Evolutionary conservation across 306 rosid genomes (phyloP), one percentile per base, ranked within the genome.

Genomic region (Prunus persica): DNA sequence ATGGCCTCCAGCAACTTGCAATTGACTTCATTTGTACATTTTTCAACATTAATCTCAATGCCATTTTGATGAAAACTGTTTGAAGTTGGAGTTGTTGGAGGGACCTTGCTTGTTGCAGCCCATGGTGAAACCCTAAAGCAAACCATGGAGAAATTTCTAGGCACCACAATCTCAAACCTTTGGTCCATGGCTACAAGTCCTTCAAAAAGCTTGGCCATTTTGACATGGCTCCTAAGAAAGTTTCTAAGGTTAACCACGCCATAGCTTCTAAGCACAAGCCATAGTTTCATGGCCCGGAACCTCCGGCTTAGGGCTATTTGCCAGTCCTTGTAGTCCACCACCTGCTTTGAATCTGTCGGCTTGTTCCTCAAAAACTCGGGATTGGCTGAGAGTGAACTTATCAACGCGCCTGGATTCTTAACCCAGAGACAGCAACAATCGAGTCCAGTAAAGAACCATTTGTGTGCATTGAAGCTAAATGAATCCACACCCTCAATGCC

Each of bases 241-340:
- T 43, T 46, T 3, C 81, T 75, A 0, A 82, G 82, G 15, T 69
- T 71, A 19, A 30, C 75, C 13, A 30, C 64, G 1, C 84, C 84
- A 51, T 75, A 56, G 56, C 74, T 70, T 28, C 79, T 56, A 13
- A 81, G 84, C 8, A 81, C 84, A 5, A 81, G 15, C 80, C 84
- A 81, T 3, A 81, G 60, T 14, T 81, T 81, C 68, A 76, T 15
- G 9, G 84, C 67, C 3, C 78, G 81, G 16, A 81, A 81, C 38
- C 51, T 65, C 11, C 81, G 72, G 57, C 84, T 76, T 2, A 81
- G 69, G 0, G 81, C 15, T 12, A 81, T 65, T 52, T 81, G 81
- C 81, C 84, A 81, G 57, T 76, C 84, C 65, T 81, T 81, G 46
- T 81, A 81, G 74, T 81, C 81, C 18, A 81, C 75, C 18, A 81